Conservation (phyloP, 805 yeast genomes). For the Starmerella bombi region DNA sequence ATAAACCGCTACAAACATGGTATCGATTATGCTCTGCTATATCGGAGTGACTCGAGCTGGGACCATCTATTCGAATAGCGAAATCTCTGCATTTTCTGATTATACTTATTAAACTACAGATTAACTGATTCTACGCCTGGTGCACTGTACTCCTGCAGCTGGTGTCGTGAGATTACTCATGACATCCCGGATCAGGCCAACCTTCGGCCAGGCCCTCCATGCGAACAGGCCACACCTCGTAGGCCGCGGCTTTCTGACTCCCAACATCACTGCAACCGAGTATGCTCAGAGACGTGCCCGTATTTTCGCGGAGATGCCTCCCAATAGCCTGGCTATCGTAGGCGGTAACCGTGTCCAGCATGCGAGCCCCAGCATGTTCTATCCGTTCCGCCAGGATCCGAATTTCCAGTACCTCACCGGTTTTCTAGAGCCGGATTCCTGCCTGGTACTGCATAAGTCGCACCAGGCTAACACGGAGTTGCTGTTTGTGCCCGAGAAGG, state of each 20-base stretch:
- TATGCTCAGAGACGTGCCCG: constrained; percentile 56
- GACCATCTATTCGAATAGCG: no score
- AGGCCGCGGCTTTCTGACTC: constrained; percentile 66
- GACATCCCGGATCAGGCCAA: neutral
- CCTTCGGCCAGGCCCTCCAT: constrained; percentile 65
- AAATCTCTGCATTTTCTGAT: no score
- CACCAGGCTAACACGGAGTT: constrained; percentile 33
- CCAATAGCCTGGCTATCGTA: constrained; percentile 55
- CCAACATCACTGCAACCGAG: constrained; percentile 75
- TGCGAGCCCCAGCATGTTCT: constrained; percentile 83
- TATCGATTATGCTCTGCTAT: no score
- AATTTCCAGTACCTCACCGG: constrained; percentile 81
- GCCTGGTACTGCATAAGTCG: constrained; percentile 37
- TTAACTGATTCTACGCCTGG: no score
- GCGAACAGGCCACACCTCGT: constrained; percentile 75
- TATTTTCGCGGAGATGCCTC: constrained; percentile 47
- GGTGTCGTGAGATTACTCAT: no score
- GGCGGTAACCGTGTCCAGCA: constrained; percentile 60
- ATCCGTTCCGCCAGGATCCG: constrained; percentile 84
- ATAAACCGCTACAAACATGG: no score
- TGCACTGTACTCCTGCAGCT: no score
- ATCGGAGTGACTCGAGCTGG: no score
- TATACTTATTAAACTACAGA: no score
- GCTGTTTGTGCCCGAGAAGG: constrained; percentile 76
- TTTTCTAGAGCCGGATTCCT: constrained; percentile 78